Conservation (phyloP, 768 basidiomycete genomes). For the Pleurotus sapidus region DNA sequence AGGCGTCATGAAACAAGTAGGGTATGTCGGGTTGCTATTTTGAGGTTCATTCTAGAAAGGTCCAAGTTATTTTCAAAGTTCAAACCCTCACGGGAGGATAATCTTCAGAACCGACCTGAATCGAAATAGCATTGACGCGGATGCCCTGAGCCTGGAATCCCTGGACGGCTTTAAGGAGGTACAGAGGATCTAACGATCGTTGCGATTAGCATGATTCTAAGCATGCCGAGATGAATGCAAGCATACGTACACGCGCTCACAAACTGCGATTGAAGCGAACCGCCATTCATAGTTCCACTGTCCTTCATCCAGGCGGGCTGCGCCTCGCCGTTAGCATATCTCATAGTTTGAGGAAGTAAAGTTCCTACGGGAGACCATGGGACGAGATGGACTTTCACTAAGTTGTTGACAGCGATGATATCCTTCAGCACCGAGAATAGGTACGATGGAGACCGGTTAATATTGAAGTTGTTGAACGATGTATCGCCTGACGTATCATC, state of each 20-base stretch:
- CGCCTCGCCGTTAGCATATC: too few relatives aligned
- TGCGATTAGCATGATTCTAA: neutral
- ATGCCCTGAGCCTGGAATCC: conserved; percentile 64
- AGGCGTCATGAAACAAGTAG: conserved; percentile 55
- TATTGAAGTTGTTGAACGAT: conserved; percentile 53
- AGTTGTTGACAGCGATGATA: conserved; percentile 53
- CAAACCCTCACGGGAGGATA: neutral
- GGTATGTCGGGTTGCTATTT: conserved; percentile 65
- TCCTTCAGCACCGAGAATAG: conserved; percentile 64
- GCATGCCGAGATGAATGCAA: neutral
- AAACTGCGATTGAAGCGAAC: conserved; percentile 49
- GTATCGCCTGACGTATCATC: conserved; percentile 65
- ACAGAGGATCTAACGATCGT: conserved; percentile 53
- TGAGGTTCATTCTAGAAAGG: conserved; percentile 41
- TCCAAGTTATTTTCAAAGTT: too few relatives aligned
- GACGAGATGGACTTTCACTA: conserved; percentile 52
- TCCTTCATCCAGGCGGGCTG: conserved; percentile 83
- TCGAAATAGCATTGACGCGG: conserved; percentile 55
- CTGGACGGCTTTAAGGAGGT: conserved; percentile 72
- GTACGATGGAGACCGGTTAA: conserved; percentile 56
- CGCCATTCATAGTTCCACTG: conserved; percentile 65
- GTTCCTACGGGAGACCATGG: conserved; percentile 73
- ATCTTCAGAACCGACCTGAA: conserved; percentile 30
- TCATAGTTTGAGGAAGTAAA: too few relatives aligned
- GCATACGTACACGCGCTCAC: conserved; percentile 41